A percentile compares a stretch with the other conserved stretches of the same genome.
phyloP scores from a whole-genome alignment of 176 grass and related monocot genomes.

The Oryza coarctata region DNA sequence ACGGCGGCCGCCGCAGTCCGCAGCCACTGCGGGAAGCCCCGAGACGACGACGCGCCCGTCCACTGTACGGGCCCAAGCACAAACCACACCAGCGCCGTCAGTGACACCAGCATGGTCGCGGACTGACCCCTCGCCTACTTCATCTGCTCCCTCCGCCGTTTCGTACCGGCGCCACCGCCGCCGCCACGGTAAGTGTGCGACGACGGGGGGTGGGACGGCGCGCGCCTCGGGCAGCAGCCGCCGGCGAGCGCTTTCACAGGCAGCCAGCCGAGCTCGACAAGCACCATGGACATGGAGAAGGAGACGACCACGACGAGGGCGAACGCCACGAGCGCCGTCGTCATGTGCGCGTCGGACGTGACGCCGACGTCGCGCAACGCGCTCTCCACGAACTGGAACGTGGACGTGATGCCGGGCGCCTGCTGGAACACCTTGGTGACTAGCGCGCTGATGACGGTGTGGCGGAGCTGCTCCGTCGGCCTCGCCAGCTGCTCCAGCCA shows the following conservation, averaged over 20 bases:
- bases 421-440: conserved; percentile 55
- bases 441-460: conserved; percentile 24
- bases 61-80: conserved; percentile 36
- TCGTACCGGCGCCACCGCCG: not conserved
- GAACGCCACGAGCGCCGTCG: conserved; percentile 32
- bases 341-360: not conserved
- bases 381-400: conserved; percentile 25
- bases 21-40: conserved; percentile 22
- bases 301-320: conserved; percentile 16
- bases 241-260: conserved; percentile 13
- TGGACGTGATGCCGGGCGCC: conserved; percentile 25
- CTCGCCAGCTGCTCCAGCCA: conserved; percentile 19
- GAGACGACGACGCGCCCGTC: conserved; percentile 18
- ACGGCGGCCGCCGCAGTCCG: not conserved
- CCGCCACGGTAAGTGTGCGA: not conserved
- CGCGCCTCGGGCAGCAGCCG: not conserved
- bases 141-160: conserved; percentile 29
- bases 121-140: conserved; percentile 41
- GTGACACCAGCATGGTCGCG: conserved; percentile 40
- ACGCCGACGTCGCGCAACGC: conserved; percentile 22
- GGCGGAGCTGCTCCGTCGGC: conserved; percentile 45
- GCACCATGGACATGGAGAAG: conserved; percentile 19
- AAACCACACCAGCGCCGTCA: conserved; percentile 43
- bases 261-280: conserved; percentile 37
- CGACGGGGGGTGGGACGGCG: not conserved